Conservation (phyloP, 2,329 filamentous ascomycete genomes). For the Amphichorda felina region DNA sequence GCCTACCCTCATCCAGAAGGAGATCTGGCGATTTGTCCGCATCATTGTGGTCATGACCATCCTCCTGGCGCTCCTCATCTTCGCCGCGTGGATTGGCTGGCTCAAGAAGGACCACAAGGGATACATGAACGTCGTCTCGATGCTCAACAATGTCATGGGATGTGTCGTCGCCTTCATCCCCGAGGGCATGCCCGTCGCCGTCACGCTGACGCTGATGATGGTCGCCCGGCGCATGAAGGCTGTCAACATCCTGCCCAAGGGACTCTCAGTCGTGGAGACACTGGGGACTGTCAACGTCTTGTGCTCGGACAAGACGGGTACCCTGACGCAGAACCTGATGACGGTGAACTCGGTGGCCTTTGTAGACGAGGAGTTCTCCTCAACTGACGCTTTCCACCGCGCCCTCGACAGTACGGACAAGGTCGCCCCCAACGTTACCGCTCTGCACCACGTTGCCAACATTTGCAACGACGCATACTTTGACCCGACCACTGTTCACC, state of each 20-base stretch:
- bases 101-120: slow-evolving; percentile 19
- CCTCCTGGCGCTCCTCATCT: slow-evolving; percentile 24
- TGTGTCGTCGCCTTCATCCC: slow-evolving; percentile 21
- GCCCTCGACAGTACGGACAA: slow-evolving; percentile 7
- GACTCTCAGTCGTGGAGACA: slow-evolving; percentile 22
- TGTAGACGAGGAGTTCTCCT: slow-evolving; percentile 16
- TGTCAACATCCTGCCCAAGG: slow-evolving; percentile 27
- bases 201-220: slow-evolving; percentile 28
- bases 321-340: slow-evolving; percentile 32
- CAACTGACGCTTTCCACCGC: slow-evolving; percentile 12
- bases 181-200: slow-evolving; percentile 26
- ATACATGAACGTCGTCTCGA: slow-evolving; percentile 28
- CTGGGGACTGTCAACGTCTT: slow-evolving; percentile 30
- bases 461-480: slow-evolving; percentile 31
- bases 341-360: slow-evolving; percentile 24
- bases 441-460: slow-evolving; percentile 16
- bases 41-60: slow-evolving; percentile 28
- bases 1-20: slow-evolving; percentile 25
- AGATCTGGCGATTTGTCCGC: slow-evolving; percentile 29
- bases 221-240: slow-evolving; percentile 29
- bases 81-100: slow-evolving; percentile 32
- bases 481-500: slow-evolving; percentile 21
- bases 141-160: slow-evolving; percentile 33
- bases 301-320: slow-evolving; percentile 30
- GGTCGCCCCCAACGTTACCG: slow-evolving; percentile 6